These are phyloP conservation scores for Zasmidium cellare DNA, from an alignment of 2,329 filamentous ascomycete genomes.

Conservation along the genomic window DNA sequence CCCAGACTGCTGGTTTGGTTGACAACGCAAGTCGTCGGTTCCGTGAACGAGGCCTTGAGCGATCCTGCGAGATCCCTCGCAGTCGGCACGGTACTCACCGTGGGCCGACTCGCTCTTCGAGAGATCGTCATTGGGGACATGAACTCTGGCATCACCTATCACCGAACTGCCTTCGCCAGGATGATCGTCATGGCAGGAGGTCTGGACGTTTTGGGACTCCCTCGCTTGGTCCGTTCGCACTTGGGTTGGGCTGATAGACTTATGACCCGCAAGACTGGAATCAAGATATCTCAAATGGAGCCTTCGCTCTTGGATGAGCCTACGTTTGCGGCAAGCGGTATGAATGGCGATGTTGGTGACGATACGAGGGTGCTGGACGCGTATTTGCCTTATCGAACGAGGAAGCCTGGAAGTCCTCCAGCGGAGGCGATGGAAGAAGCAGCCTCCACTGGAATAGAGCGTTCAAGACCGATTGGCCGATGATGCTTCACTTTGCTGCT, in stretches of 20 bases:
- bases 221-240: neutral
- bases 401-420: neutral
- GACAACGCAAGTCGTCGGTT: conserved; percentile 3
- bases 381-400: neutral
- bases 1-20: conserved; percentile 11
- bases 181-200: conserved; percentile 17
- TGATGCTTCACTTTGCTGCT: too few relatives aligned
- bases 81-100: conserved; percentile 15
- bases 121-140: conserved; percentile 16
- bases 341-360: neutral
- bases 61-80: conserved; percentile 4
- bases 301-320: conserved; percentile 1
- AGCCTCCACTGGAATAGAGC: too few relatives aligned
- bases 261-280: conserved; percentile 7
- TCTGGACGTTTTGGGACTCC: conserved; percentile 4
- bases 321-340: neutral
- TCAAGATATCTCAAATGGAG: conserved; percentile 4
- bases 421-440: too few relatives aligned
- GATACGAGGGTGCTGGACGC: conserved; percentile 1
- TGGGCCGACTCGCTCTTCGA: conserved; percentile 15
- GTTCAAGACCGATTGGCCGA: too few relatives aligned
- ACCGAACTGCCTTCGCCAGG: conserved; percentile 16
- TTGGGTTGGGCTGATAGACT: conserved; percentile 5
- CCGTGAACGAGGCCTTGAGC: conserved; percentile 15
- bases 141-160: conserved; percentile 9